Evolutionary conservation across 1,139 yeast species (phyloP), one percentile per base, ranked within the genome.

Genomic region (Debaryomyces subglobosus): DNA sequence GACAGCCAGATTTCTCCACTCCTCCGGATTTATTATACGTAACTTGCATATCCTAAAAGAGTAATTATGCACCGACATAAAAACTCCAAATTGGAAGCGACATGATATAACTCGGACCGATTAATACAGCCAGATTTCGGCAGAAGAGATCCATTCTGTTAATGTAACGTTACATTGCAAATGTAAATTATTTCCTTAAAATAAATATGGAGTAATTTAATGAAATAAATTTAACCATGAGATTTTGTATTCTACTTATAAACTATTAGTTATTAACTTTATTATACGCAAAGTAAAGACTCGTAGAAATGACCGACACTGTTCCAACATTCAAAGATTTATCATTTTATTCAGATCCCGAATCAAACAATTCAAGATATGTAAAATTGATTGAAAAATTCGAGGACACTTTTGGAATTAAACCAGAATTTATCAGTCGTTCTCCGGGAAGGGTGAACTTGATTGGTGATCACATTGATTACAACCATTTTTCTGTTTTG

Each of bases 401-500:
- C 53, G 37, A 51, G 9, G 25, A 49, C 1, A 52, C 49, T 7
- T 74, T 62, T 49, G 47, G 55, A 18, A 60, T 55, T 20, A 57
- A 57, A 9, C 78, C 82, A 5, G 68, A 68, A 25, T 80, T 82
- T 57, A 63, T 80, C 41, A 71, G 85, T 37, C 74, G 91, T 50
- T 79, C 89, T 15, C 92, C 92, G 3, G 92, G 92, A 36, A 71
- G 92, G 58, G 92, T 86, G 50, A 86, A 86, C 63, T 69, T 86
- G 53, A 84, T 86, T 52, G 92, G 92, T 36, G 92, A 86, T 55
- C 92, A 86, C 61, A 81, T 86, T 49, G 92, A 86, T 67, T 86
- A 85, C 62, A 80, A 83, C 52, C 77, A 78, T 60, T 86, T 83
- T 61, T 77, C 89, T 3, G 88, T 84, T 13, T 72, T 86, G 57